Percentiles rank a stretch among this genome's conserved stretches.
Evolutionary conservation across 306 rosid genomes (phyloP).

Genomic region (Pterocarpus santalinus): DNA sequence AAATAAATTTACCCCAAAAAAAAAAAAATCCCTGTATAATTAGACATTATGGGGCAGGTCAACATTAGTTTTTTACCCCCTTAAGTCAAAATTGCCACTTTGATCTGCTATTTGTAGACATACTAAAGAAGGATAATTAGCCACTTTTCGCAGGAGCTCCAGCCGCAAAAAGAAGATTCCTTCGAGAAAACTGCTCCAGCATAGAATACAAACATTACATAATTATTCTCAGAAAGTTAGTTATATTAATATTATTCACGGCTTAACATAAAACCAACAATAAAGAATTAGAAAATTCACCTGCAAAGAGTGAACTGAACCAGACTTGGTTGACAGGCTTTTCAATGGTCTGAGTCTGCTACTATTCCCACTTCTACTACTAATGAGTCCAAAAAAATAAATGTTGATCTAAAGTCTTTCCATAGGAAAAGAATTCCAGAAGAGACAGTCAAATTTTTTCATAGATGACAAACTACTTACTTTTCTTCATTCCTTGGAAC

Average conservation of each 20-base stretch:
- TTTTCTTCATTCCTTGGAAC: conserved; percentile 76
- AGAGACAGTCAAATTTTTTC: conserved; percentile 1
- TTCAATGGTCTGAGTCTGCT: conserved; percentile 85
- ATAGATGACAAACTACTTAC: conserved; percentile 54
- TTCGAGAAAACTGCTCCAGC: conserved; percentile 84
- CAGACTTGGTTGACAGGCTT: conserved; percentile 82
- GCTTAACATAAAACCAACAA: conserved; percentile 18
- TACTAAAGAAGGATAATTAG: conserved; percentile 34
- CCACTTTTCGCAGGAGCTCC: conserved; percentile 73
- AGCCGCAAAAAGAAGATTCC: conserved; percentile 94
- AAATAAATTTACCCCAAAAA: not conserved
- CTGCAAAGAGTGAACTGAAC: conserved; percentile 77
- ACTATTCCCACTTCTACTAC: conserved; percentile 69
- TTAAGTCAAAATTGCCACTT: not conserved
- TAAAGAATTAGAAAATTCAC: conserved; percentile 49
- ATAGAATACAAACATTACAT: conserved; percentile 36
- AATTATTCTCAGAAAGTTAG: conserved; percentile 1
- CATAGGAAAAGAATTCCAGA: conserved; percentile 7
- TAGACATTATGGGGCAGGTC: not conserved
- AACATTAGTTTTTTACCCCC: not conserved
- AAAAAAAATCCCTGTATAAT: not conserved
- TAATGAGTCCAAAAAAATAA: conserved; percentile 24
- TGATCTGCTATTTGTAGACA: conserved; percentile 5
- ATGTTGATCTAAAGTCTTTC: not conserved
- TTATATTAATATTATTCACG: conserved; percentile 4